Base-by-base conservation (phyloP, 2,329 filamentous ascomycete genomes). In the Aplosporella prunicola region DNA sequence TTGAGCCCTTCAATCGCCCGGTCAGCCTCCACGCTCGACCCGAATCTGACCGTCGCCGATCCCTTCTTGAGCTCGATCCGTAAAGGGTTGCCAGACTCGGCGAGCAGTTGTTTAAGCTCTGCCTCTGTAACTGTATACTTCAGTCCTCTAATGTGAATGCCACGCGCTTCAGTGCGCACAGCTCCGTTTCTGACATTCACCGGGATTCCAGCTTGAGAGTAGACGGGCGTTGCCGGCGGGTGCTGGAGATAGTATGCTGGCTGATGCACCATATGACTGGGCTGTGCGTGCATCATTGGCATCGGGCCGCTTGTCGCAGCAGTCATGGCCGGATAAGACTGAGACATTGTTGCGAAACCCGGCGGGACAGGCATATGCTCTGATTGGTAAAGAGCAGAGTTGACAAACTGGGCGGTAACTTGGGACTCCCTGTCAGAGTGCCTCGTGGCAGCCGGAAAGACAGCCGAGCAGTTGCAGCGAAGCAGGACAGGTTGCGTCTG, bases 161-260 rank as follows among this genome's bases (percentile, higher is more conserved):
- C 57, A 6, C 57, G 55, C 16, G 53, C 48, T 41, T 62, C 58
- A 6, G 57, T 61, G 18, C 55, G 42, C 14, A 57, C 45, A 11
- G 51, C 54, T 7, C 58, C 57, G n/a, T 50, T 44, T n/a, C 45
- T 46, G n/a, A 57, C 42, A 30, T 61, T 62, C 18, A 62, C 56
- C 9, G 56, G 53, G 29, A 61, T 49, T 3, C 57, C 56, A 17
- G 50, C 45, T 18, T 51, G 53, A 42, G 58, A 60, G 48, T 16
- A 41, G 24, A n/a, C 45, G 45, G 31, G 16, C 24, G 29, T 38
- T 16, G 22, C 30, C 3, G 26, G 30, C 11, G 32, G 16, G 16
- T 2, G 38, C 29, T 9, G 45, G 32, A 9, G 40, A 20, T 20
- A 31, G 14, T 4, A 27, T 25, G n/a, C 42, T 39, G 20, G 42